Conservation (phyloP, 2,329 filamentous ascomycete species). For the Aspergillus persii region DNA sequence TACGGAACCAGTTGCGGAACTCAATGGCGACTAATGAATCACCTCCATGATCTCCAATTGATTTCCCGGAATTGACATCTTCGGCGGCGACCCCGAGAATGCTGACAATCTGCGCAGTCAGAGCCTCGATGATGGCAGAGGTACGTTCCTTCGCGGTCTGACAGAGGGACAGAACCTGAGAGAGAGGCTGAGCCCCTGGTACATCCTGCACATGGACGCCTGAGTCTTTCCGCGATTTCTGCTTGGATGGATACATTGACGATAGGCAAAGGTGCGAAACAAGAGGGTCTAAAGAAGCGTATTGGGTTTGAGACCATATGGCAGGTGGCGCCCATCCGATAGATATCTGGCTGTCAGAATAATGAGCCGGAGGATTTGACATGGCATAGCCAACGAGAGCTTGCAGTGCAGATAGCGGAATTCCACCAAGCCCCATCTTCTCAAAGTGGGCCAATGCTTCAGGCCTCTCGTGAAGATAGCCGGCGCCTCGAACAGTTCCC, state of each 20-base stretch:
- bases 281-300: neutral
- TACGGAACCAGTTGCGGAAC: neutral
- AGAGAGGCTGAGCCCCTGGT: neutral
- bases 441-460: neutral
- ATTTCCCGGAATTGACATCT: neutral
- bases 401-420: neutral
- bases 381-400: neutral
- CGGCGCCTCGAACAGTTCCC: neutral
- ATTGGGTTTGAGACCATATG: neutral
- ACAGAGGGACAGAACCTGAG: neutral
- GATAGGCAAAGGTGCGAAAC: neutral
- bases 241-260: neutral
- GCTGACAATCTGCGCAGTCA: neutral
- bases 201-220: neutral
- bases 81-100: neutral
- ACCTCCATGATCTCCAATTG: neutral
- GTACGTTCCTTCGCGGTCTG: neutral
- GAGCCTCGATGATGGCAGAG: neutral
- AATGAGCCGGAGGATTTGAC: neutral
- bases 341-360: neutral
- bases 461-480: neutral
- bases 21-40: neutral
- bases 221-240: neutral
- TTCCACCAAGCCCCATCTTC: neutral
- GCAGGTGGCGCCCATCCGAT: neutral